phyloP scores from a whole-genome alignment of 441 rosid genomes.

The Raphanus hybrid region DNA sequence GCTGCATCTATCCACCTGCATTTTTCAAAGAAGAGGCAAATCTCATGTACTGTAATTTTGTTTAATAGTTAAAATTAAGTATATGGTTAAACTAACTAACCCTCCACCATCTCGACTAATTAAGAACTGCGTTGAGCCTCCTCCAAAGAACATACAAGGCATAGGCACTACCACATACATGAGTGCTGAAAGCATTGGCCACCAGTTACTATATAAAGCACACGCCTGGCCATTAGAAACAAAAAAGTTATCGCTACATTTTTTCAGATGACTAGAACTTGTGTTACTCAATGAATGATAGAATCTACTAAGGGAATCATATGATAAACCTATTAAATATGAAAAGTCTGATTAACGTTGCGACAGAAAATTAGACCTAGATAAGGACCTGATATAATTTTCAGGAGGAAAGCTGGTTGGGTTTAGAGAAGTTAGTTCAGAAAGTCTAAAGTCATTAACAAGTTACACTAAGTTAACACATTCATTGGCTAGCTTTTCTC shows the following conservation, averaged over 20 bases:
- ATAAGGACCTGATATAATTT: not conserved
- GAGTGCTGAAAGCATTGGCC: constrained; percentile 99
- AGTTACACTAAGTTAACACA: not conserved
- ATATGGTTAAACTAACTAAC: constrained; percentile 51
- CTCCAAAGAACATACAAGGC: constrained; percentile 99
- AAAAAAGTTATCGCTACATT: not conserved
- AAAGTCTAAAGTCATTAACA: constrained; percentile 9
- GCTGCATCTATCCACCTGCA: constrained; percentile 95
- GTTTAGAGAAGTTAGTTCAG: constrained; percentile 3
- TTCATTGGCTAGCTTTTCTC: not conserved
- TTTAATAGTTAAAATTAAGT: not conserved
- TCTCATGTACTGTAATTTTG: not conserved
- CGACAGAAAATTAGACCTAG: not conserved
- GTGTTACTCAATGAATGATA: not conserved
- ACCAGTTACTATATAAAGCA: constrained; percentile 92
- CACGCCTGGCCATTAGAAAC: constrained; percentile 66
- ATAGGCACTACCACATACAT: constrained; percentile 97
- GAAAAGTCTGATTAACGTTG: not conserved
- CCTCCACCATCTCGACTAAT: constrained; percentile 94
- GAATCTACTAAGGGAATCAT: not conserved
- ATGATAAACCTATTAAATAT: not conserved
- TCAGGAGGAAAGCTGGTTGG: constrained; percentile 4
- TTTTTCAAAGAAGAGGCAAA: not conserved
- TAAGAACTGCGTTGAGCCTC: constrained; percentile 94
- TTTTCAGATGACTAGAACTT: not conserved